Percentiles rank a stretch among this genome's conserved stretches.
Conservation (phyloP, 1,284 basidiomycete species). For the Schizophyllum commune region DNA sequence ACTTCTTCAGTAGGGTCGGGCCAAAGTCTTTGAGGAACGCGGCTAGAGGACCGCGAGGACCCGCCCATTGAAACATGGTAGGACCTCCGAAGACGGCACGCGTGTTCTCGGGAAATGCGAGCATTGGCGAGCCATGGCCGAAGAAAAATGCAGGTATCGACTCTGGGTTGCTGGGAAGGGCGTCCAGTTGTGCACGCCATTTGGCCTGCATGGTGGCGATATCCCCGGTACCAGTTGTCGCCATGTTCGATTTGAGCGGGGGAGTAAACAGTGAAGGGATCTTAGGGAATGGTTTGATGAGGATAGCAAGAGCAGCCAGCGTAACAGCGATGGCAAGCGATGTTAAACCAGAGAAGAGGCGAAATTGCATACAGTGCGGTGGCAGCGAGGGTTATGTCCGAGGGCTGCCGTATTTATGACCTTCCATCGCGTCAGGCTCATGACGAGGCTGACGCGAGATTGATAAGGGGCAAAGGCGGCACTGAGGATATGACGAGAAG, state of each 20-base stretch:
- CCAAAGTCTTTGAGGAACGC: constrained; percentile 65
- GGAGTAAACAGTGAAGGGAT: not conserved
- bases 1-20: constrained; percentile 56
- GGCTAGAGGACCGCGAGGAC: constrained; percentile 48
- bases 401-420: not conserved
- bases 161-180: constrained; percentile 50
- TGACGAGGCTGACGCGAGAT: not conserved
- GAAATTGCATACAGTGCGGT: not conserved
- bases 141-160: constrained; percentile 73
- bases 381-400: not conserved
- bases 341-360: not conserved
- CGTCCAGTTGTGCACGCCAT: constrained; percentile 53
- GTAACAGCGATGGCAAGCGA: not conserved
- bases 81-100: constrained; percentile 10
- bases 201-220: constrained; percentile 22
- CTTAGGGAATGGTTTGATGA: not conserved
- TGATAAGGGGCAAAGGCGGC: not conserved
- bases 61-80: constrained; percentile 27
- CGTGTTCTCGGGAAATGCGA: constrained; percentile 29
- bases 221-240: constrained; percentile 2
- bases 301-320: not conserved
- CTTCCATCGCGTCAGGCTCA: not conserved
- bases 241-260: not conserved
- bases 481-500: not conserved
- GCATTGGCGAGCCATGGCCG: constrained; percentile 58